Percentiles rank a stretch among this genome's conserved stretches.
These are phyloP conservation scores for Arthrinium puccinioides DNA, from an alignment of 2,329 filamentous ascomycete genomes.

Conservation along the genomic window DNA sequence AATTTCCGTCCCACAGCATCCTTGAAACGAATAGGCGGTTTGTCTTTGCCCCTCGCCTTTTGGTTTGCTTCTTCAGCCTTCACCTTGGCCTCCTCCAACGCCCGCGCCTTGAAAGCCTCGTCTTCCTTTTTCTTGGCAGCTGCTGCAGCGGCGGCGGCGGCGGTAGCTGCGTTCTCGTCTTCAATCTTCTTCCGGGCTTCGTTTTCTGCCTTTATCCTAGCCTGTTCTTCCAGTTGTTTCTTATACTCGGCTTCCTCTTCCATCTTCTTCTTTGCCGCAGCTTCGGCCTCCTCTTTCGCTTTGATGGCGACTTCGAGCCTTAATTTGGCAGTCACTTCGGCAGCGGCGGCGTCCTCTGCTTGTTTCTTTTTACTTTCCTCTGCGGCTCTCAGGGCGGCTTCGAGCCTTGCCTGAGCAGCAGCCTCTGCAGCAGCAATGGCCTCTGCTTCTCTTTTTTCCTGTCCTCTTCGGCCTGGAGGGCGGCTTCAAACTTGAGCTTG, in stretches of 20 bases:
- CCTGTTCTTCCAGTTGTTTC: constrained; percentile 19
- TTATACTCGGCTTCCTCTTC: constrained; percentile 15
- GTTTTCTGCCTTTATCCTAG: constrained; percentile 31
- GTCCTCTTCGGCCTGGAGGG: constrained; percentile 29
- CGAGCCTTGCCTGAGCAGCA: constrained; percentile 24
- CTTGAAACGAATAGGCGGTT: constrained; percentile 79
- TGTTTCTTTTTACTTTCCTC: constrained; percentile 17
- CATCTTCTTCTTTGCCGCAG: constrained; percentile 12
- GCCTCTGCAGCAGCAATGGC: constrained; percentile 24
- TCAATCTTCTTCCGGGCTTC: constrained; percentile 31
- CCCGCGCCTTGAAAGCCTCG: constrained; percentile 32
- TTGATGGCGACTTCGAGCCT: constrained; percentile 16
- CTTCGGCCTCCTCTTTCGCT: constrained; percentile 17
- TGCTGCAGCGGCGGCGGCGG: constrained; percentile 29
- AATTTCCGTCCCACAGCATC: constrained; percentile 89
- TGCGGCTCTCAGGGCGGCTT: constrained; percentile 21
- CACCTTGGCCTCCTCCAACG: constrained; percentile 37
- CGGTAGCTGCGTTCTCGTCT: constrained; percentile 25
- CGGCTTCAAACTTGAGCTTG: constrained; percentile 26
- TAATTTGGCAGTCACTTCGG: constrained; percentile 18
- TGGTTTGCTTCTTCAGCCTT: constrained; percentile 36
- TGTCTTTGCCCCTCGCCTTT: constrained; percentile 48
- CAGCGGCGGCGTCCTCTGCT: constrained; percentile 20
- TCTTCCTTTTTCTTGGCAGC: constrained; percentile 38
- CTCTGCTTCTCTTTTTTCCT: constrained; percentile 22